phyloP scores from a whole-genome alignment of 1,284 basidiomycete genomes.

The Trametes pubescens region DNA sequence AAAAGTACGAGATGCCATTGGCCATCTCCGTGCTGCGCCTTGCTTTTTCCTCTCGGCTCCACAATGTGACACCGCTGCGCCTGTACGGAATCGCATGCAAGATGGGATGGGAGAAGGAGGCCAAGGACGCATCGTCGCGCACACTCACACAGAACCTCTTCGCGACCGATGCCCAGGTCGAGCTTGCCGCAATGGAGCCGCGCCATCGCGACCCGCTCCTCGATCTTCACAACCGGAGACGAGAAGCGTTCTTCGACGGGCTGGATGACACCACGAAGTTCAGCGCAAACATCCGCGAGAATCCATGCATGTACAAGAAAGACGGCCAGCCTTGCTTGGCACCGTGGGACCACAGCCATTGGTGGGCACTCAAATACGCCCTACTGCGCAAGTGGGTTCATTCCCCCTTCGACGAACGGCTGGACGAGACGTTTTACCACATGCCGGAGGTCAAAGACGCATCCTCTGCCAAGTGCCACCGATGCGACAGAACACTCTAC shows the following conservation, averaged over 20 bases:
- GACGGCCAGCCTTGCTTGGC: not conserved
- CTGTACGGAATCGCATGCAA: conserved; percentile 62
- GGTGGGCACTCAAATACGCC: conserved; percentile 35
- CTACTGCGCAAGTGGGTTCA: conserved; percentile 28
- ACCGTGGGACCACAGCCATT: conserved; percentile 13
- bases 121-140: conserved; percentile 56
- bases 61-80: conserved; percentile 54
- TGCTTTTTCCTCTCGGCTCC: conserved; percentile 53
- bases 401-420: conserved; percentile 20
- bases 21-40: conserved; percentile 60
- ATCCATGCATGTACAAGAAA: conserved; percentile 13
- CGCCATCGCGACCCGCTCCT: conserved; percentile 31
- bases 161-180: conserved; percentile 41
- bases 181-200: conserved; percentile 31
- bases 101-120: conserved; percentile 62
- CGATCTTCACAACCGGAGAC: conserved; percentile 34
- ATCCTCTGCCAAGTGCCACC: conserved; percentile 17
- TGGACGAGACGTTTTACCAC: conserved; percentile 18
- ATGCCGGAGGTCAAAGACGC: conserved; percentile 27
- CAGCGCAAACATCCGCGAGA: conserved; percentile 29
- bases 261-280: conserved; percentile 33
- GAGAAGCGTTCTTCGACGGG: conserved; percentile 28
- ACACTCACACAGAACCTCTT: conserved; percentile 52
- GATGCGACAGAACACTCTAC: conserved; percentile 7
- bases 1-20: conserved; percentile 72